Evolutionary conservation across 2,329 filamentous ascomycete species (phyloP), one percentile per base, ranked within the genome.

Genomic region (Dendrostoma leiphaemia): DNA sequence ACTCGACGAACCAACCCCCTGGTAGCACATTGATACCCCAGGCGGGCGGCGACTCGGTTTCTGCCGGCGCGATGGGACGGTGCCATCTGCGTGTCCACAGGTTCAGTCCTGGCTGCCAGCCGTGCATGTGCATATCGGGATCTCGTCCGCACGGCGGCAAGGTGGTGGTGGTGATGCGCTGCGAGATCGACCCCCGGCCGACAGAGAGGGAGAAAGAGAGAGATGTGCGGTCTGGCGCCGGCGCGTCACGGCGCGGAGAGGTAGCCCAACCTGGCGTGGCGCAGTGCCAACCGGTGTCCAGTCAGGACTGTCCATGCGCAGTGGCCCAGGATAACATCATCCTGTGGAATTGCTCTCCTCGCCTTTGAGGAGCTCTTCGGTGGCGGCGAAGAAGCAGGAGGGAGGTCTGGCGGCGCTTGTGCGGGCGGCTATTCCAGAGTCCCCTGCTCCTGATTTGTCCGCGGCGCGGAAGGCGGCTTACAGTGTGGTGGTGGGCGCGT

Each of bases 391-490:
- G 53, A 52, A 43, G 29, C 40, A n/a, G 23, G 29, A 38, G 10
- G 45, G 28, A 29, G 26, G 47, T 46, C 41, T 31, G 35, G 6
- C 28, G 53, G 56, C 56, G 56, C 53, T 56, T 56, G 46, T 31
- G 49, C 32, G 52, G 56, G 56, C 56, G 56, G 53, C 53, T 58
- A 58, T 50, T 53, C 31, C 21, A n/a, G n/a, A n/a, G n/a, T n/a
- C n/a, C n/a, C 23, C 28, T 23, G 26, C 19, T 45, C 29, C 45
- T 58, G 56, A 56, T 58, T 58, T 51, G 48, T 43, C 41, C 46
- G 26, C 43, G 40, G 24, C 40, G 17, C 21, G 17, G 9, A 9
- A 28, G 9, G 28, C 47, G 21, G 47, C 19, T 54, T 21, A 32
- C 50, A 8, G 19, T 10, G 40, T 35, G 32, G 41, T 34, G 44